Percentiles rank a stretch among this genome's conserved stretches.
Evolutionary conservation across 2,329 filamentous ascomycete genomes (phyloP).

Genomic region (Trichophyton equinum): DNA sequence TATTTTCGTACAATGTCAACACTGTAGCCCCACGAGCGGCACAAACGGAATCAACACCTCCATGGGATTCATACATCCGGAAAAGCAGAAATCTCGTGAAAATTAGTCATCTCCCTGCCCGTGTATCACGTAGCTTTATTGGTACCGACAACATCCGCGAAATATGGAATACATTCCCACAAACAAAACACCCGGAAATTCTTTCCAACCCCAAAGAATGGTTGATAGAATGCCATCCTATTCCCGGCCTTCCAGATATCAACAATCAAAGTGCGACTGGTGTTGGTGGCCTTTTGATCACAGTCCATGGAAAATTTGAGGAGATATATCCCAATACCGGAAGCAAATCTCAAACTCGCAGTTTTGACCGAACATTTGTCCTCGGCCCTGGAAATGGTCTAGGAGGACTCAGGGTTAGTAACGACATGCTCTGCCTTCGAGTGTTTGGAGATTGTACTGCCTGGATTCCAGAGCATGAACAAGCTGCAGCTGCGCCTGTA

Average conservation of each 20-base stretch:
- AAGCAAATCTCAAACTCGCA: constrained; percentile 50
- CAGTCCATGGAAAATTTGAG: constrained; percentile 72
- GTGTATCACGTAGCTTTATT: constrained; percentile 53
- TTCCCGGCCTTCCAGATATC: constrained; percentile 59
- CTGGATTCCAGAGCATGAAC: constrained; percentile 34
- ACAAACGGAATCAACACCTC: constrained; percentile 34
- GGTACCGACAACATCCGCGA: constrained; percentile 54
- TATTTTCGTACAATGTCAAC: constrained; percentile 65
- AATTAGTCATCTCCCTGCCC: constrained; percentile 48
- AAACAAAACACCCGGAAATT: constrained; percentile 63
- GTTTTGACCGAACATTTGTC: constrained; percentile 70
- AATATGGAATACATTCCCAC: constrained; percentile 57
- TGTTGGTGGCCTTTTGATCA: constrained; percentile 66
- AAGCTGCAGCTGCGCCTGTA: constrained; percentile 6
- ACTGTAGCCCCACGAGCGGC: constrained; percentile 42
- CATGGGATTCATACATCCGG: constrained; percentile 63
- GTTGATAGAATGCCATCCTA: constrained; percentile 67
- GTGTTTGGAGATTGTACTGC: constrained; percentile 49
- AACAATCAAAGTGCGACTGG: constrained; percentile 49
- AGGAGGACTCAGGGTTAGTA: constrained; percentile 59
- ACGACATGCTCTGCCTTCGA: constrained; percentile 63
- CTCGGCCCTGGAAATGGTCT: constrained; percentile 61
- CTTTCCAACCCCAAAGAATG: constrained; percentile 56
- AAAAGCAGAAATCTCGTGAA: constrained; percentile 65
- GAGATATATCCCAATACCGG: constrained; percentile 51